Conservation (phyloP, 352 stramenopile genomes). For the Globisporangium middletonii region DNA sequence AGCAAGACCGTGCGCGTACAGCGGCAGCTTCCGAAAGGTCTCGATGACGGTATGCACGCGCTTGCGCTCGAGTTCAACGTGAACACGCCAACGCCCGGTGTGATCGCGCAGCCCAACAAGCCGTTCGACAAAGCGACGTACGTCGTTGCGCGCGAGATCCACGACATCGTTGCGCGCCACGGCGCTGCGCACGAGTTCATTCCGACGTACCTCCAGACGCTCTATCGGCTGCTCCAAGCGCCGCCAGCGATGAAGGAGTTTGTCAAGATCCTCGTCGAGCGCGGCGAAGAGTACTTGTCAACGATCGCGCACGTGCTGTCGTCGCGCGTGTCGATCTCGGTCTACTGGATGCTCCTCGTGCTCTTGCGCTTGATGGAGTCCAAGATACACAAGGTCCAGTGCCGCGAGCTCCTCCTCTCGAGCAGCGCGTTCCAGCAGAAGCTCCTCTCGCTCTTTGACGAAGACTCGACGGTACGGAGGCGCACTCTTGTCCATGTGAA, state of each 20-base stretch:
- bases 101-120: conserved; percentile 70
- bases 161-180: conserved; percentile 57
- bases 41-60: conserved; percentile 73
- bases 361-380: conserved; percentile 60
- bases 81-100: conserved; percentile 67
- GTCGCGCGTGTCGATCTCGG: conserved; percentile 41
- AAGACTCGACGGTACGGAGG: conserved; percentile 47
- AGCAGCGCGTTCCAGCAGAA: conserved; percentile 56
- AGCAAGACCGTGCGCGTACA: conserved; percentile 60
- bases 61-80: conserved; percentile 72
- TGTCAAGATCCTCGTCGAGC: conserved; percentile 68
- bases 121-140: conserved; percentile 71
- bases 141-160: conserved; percentile 58
- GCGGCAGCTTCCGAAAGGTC: conserved; percentile 49
- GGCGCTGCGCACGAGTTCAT: conserved; percentile 61
- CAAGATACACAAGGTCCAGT: conserved; percentile 47
- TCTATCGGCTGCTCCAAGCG: conserved; percentile 63
- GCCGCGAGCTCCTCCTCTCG: conserved; percentile 54
- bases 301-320: conserved; percentile 62
- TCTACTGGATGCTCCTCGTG: conserved; percentile 77
- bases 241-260: conserved; percentile 70
- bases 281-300: conserved; percentile 61
- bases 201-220: conserved; percentile 62
- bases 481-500: not conserved
- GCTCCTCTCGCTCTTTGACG: conserved; percentile 63